Percentiles rank a stretch among this genome's conserved stretches.
Evolutionary conservation across 2,329 filamentous ascomycete species (phyloP).

Genomic region (Ophiostoma sp.): DNA sequence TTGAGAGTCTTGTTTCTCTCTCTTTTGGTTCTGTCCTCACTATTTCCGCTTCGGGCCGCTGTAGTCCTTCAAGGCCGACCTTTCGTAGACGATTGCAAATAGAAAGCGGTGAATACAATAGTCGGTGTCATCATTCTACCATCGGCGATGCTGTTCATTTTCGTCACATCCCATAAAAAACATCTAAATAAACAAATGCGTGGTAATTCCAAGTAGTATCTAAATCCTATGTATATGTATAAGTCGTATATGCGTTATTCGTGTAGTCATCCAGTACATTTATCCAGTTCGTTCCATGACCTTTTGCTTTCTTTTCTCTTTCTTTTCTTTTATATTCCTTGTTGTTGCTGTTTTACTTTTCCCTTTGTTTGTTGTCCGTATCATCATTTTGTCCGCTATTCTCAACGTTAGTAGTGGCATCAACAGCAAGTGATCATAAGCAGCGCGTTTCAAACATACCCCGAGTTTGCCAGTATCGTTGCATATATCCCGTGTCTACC

Average conservation of each 20-base stretch:
- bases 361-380: too few species aligned
- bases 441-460: background rate
- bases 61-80: background rate
- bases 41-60: background rate
- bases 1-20: too few species aligned
- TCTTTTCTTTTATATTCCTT: background rate
- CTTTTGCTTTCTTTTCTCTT: background rate
- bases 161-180: too few species aligned
- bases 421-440: background rate
- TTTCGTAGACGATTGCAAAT: too few species aligned
- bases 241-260: background rate
- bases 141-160: too few species aligned
- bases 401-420: background rate
- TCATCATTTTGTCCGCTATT: background rate
- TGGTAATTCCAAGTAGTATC: background rate
- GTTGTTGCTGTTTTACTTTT: background rate
- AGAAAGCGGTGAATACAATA: too few species aligned
- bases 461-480: background rate
- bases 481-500: background rate
- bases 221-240: background rate
- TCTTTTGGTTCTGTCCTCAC: too few species aligned
- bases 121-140: too few species aligned
- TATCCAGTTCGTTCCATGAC: background rate
- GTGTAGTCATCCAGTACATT: background rate
- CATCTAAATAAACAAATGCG: background rate